Evolutionary conservation across 441 rosid genomes (phyloP).

Genomic region (Corymbia calophylla): DNA sequence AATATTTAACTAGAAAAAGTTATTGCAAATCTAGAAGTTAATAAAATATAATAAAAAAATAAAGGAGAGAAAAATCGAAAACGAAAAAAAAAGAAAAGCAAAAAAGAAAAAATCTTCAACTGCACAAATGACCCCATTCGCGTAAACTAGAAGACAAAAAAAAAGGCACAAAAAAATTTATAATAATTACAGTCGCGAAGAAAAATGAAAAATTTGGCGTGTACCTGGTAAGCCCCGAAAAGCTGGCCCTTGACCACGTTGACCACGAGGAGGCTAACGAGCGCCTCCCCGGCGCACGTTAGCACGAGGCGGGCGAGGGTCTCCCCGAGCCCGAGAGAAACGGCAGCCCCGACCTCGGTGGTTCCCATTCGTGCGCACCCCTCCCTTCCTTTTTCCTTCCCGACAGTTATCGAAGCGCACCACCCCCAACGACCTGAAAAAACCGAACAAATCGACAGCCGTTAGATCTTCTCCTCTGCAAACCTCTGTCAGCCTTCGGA

Average conservation of each 20-base stretch:
- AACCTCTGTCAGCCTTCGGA: background rate
- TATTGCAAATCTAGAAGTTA: background rate
- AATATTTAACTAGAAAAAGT: background rate
- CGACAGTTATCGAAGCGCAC: background rate
- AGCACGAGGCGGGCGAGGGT: slow-evolving; percentile 24
- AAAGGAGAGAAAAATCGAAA: background rate
- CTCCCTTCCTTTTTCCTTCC: no score
- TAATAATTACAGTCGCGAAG: background rate
- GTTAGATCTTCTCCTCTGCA: slow-evolving; percentile 23
- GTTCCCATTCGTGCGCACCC: slow-evolving; percentile 26
- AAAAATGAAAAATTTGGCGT: background rate
- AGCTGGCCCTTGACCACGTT: slow-evolving; percentile 28
- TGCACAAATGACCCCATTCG: background rate
- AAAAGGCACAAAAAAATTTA: no score
- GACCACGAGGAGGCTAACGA: slow-evolving; percentile 28
- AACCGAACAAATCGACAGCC: background rate
- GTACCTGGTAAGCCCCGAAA: background rate
- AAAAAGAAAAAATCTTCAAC: background rate
- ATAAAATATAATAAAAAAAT: background rate
- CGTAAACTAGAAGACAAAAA: background rate
- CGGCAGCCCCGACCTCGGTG: background rate
- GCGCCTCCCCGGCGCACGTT: slow-evolving; percentile 45
- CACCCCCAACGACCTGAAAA: slow-evolving; percentile 5
- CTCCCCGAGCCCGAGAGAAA: slow-evolving; percentile 2
- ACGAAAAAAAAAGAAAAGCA: background rate